Percentiles rank a stretch among this genome's conserved stretches.
Evolutionary conservation across 2,329 filamentous ascomycete species (phyloP).

Genomic region (Colletotrichum karsti): DNA sequence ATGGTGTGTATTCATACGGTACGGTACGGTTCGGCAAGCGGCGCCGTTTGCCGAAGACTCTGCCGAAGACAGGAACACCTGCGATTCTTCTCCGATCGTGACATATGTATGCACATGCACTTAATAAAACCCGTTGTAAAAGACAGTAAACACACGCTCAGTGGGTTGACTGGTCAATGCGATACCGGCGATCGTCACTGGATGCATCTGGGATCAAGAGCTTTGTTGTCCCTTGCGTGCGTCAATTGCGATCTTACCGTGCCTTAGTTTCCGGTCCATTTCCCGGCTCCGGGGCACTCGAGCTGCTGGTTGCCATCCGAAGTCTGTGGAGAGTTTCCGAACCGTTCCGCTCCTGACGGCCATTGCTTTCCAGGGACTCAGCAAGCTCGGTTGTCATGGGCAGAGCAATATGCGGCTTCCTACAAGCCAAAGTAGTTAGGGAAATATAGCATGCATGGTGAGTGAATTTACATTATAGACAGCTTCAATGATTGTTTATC

Average conservation of each 20-base stretch:
- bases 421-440: too few species aligned
- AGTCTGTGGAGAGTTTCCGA: background rate
- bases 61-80: conserved; percentile 6
- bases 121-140: too few species aligned
- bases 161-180: background rate
- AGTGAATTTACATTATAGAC: too few species aligned
- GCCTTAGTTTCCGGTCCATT: conserved; percentile 1
- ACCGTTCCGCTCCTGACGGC: background rate
- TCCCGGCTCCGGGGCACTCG: conserved; percentile 4
- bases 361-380: background rate
- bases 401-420: too few species aligned
- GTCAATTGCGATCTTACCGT: background rate
- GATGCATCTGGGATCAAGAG: background rate
- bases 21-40: conserved; percentile 6
- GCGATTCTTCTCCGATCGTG: background rate
- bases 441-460: too few species aligned
- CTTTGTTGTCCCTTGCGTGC: background rate
- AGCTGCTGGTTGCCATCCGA: conserved; percentile 10
- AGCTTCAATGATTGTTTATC: background rate
- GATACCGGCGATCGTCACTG: conserved; percentile 4
- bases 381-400: background rate
- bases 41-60: conserved; percentile 21
- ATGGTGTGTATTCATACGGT: background rate
- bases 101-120: background rate
- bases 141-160: background rate